Evolutionary conservation across 768 basidiomycete species (phyloP), one percentile per base, ranked within the genome.

Genomic region (Cystofilobasidium bisporidii): DNA sequence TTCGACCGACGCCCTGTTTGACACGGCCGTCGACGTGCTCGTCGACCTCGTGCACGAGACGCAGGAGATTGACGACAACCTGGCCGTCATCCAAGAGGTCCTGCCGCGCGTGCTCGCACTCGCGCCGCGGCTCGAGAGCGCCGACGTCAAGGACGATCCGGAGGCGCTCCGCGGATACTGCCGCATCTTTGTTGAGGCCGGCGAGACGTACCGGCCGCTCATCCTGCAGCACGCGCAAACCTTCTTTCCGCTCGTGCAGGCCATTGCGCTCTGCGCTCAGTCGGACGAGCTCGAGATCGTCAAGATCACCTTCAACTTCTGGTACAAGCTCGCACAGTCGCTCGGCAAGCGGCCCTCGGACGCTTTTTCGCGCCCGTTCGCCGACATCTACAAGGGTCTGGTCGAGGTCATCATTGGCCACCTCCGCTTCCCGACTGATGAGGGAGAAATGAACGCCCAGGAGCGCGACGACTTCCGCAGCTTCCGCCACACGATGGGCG

Each of bases 11-110:
- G 83, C 85, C 53, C 82, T 98, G n/a, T 98, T 98, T 75, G 96
- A 99, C 72, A 77, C 86, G 10, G 93, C 91, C 1, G 90, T 93
- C 45, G 88, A 96, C 69, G 86, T 89, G 41, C 82, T 98, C 67
- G 93, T 90, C 76, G 91, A 96, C 75, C 79, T 97, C 72, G 91
- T 98, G 63, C 96, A 98, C 77, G 96, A 99, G 77, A 98, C 96
- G 0, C 93, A 97, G 77, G 96, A 99, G 77, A 83, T 96, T 36
- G 88, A 94, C 69, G 94, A 97, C 36, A 92, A 91, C 74, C 89
- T 93, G 85, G 78, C 83, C 26, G 84, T 88, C 71, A 92, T 98
- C 72, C 83, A 96, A 74, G 80, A 86, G 69, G 86, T 99, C 65
- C 86, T 98, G 0, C 91, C 91, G 1, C 82, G 84, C n/a, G 81